A percentile compares a stretch with the other conserved stretches of the same genome.
These are phyloP conservation scores for Kandelia obovata DNA, from an alignment of 345 rosid genomes.

Conservation along the genomic window DNA sequence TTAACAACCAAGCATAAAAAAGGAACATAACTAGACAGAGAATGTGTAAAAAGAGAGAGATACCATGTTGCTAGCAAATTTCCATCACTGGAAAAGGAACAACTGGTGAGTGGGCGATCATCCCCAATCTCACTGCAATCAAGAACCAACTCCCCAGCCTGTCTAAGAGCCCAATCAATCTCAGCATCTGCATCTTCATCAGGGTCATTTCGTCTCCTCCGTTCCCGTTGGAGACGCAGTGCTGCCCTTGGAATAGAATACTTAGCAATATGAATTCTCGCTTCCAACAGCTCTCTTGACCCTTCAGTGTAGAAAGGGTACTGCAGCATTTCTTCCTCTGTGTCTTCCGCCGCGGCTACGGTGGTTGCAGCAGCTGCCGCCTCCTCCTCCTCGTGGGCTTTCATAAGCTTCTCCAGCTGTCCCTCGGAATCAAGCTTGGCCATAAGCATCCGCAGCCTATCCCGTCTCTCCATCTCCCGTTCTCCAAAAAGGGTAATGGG, in stretches of 20 bases:
- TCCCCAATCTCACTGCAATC: slow-evolving; percentile 88
- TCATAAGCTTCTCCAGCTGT: slow-evolving; percentile 74
- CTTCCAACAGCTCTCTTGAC: slow-evolving; percentile 59
- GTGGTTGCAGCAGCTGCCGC: slow-evolving; percentile 42
- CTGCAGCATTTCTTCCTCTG: slow-evolving; percentile 57
- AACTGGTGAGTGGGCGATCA: slow-evolving; percentile 86
- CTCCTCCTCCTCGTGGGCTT: slow-evolving; percentile 85
- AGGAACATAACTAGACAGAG: background rate
- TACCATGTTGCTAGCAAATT: slow-evolving; percentile 87
- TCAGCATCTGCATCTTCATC: slow-evolving; percentile 92
- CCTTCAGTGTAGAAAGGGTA: slow-evolving; percentile 91
- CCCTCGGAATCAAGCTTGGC: slow-evolving; percentile 80
- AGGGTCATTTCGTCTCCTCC: slow-evolving; percentile 78
- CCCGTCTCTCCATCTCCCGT: slow-evolving; percentile 93
- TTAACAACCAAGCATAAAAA: slow-evolving; percentile 1
- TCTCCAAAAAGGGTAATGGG: slow-evolving; percentile 96
- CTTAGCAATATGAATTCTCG: slow-evolving; percentile 72
- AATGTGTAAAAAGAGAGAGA: slow-evolving; percentile 13
- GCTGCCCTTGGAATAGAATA: slow-evolving; percentile 70
- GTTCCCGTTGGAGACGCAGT: slow-evolving; percentile 58
- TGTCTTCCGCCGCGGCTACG: slow-evolving; percentile 34
- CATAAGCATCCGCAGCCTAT: slow-evolving; percentile 82
- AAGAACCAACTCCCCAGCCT: slow-evolving; percentile 62
- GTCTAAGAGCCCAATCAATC: slow-evolving; percentile 64
- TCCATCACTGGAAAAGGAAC: slow-evolving; percentile 83